phyloP scores from a whole-genome alignment of 2,329 filamentous ascomycete genomes.

The Paraphaeosphaeria sporulosa region DNA sequence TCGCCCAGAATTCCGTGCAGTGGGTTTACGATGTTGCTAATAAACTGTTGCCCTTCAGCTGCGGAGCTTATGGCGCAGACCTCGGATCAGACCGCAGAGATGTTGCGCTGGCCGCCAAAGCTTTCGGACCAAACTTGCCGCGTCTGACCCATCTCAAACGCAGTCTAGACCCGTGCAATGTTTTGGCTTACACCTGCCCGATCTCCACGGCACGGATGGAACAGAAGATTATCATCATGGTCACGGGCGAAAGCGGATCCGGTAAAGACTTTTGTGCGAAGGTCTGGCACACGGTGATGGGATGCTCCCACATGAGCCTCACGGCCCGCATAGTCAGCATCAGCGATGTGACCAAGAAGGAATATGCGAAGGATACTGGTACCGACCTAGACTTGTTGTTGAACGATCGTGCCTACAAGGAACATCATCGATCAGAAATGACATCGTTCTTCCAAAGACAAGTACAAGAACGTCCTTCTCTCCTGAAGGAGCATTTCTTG shows the following conservation, averaged over 20 bases:
- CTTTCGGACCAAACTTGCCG: constrained; percentile 64
- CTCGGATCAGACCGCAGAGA: constrained; percentile 70
- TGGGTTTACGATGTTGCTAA: constrained; percentile 66
- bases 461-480: constrained; percentile 51
- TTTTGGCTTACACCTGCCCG: constrained; percentile 65
- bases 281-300: constrained; percentile 56
- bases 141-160: constrained; percentile 63
- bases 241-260: constrained; percentile 62
- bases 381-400: constrained; percentile 60
- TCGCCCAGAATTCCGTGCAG: constrained; percentile 47
- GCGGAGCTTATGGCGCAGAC: constrained; percentile 66
- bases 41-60: constrained; percentile 59
- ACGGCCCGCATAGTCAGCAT: constrained; percentile 55
- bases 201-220: constrained; percentile 50
- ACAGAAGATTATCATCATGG: constrained; percentile 62
- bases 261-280: constrained; percentile 69
- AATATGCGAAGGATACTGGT: constrained; percentile 61
- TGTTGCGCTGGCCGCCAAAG: constrained; percentile 56
- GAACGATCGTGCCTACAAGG: constrained; percentile 66
- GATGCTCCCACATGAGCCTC: constrained; percentile 33
- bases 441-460: constrained; percentile 61
- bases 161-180: constrained; percentile 56
- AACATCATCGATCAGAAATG: constrained; percentile 63
- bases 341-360: constrained; percentile 64
- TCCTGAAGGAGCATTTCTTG: constrained; percentile 63